phyloP scores from a whole-genome alignment of 306 rosid genomes.

The Prunus armeniaca region DNA sequence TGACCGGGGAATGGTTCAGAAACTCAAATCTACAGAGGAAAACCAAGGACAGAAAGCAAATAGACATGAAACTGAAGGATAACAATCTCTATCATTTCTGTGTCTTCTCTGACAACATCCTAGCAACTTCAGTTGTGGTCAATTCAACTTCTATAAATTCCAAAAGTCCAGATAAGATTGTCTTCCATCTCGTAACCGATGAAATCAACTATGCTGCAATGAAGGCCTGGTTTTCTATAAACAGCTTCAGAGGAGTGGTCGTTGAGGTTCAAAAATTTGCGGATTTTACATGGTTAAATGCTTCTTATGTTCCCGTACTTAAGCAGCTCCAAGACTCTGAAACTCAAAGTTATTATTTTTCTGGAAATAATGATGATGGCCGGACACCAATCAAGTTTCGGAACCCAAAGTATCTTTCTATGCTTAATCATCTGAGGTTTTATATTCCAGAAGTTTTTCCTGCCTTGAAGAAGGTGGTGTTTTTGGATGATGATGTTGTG shows the following conservation, averaged over 20 bases:
- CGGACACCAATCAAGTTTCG: conserved; percentile 89
- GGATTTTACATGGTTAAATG: conserved; percentile 78
- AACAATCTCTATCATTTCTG: conserved; percentile 70
- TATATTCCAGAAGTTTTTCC: conserved; percentile 93
- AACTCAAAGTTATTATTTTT: conserved; percentile 80
- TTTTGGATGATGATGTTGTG: conserved; percentile 83
- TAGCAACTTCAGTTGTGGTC: conserved; percentile 88
- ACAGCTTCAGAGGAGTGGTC: conserved; percentile 58
- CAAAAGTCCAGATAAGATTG: conserved; percentile 56
- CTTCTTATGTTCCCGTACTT: conserved; percentile 89
- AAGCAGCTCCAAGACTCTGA: conserved; percentile 95
- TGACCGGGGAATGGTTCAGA: conserved; percentile 79
- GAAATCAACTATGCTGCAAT: conserved; percentile 77
- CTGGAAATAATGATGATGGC: conserved; percentile 62
- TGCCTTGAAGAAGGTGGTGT: conserved; percentile 68
- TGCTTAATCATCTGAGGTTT: conserved; percentile 89
- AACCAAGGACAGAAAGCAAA: conserved; percentile 49
- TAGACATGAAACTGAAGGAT: conserved; percentile 65
- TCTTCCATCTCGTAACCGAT: conserved; percentile 85
- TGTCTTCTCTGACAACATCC: conserved; percentile 78
- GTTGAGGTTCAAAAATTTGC: conserved; percentile 82
- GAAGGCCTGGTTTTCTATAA: conserved; percentile 88
- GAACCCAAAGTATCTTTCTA: conserved; percentile 85
- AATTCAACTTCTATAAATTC: conserved; percentile 77
- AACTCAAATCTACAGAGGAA: conserved; percentile 50